Conservation (phyloP, 331 rosid species). For the Quercus lobata region DNA sequence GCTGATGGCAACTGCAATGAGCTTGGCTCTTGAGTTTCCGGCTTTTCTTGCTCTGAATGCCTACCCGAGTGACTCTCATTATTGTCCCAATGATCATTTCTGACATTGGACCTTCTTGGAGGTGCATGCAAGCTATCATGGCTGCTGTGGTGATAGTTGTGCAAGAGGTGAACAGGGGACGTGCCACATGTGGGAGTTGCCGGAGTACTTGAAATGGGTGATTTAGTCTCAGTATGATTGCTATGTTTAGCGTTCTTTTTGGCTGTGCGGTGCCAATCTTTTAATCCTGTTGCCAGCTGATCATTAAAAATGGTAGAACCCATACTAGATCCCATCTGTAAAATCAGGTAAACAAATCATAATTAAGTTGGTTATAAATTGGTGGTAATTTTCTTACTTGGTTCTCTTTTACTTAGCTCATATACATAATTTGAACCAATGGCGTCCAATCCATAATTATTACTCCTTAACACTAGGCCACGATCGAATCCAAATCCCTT, state of each 20-base stretch:
- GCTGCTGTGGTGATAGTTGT: slow-evolving; percentile 22
- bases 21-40: too few relatives aligned
- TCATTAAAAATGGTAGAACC: slow-evolving; percentile 62
- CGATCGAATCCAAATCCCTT: too few relatives aligned
- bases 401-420: too few relatives aligned
- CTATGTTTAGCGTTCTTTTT: slow-evolving; percentile 39
- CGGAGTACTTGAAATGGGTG: slow-evolving; percentile 58
- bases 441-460: too few relatives aligned
- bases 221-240: slow-evolving; percentile 29
- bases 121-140: slow-evolving; percentile 32
- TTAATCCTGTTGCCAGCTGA: slow-evolving; percentile 32
- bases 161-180: slow-evolving; percentile 69
- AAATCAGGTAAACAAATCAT: background rate
- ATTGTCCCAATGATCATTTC: slow-evolving; percentile 31
- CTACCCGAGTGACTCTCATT: slow-evolving; percentile 4
- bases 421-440: too few relatives aligned
- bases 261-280: slow-evolving; percentile 60
- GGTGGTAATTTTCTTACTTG: too few relatives aligned
- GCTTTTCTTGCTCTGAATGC: background rate
- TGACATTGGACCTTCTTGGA: slow-evolving; percentile 30
- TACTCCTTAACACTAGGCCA: too few relatives aligned
- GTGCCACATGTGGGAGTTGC: slow-evolving; percentile 44
- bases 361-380: background rate
- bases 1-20: too few relatives aligned
- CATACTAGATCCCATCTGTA: slow-evolving; percentile 84